Evolutionary conservation across 1,284 basidiomycete genomes (phyloP).

Genomic region (Ustilago xerochloae): DNA sequence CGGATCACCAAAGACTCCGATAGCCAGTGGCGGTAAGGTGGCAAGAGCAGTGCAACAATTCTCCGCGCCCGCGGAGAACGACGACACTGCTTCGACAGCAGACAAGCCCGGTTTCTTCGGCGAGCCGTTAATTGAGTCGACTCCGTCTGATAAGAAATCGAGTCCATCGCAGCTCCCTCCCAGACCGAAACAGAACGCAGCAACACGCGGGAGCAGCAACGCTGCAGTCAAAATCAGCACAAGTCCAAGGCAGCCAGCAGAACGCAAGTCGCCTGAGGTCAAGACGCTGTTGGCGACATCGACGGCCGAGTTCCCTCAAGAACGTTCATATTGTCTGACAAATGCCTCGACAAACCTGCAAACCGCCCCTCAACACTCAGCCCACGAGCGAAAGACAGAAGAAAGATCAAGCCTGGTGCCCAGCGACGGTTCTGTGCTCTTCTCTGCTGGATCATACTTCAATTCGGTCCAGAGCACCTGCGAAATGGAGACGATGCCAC

Average conservation of each 20-base stretch:
- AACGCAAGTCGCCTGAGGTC: neutral
- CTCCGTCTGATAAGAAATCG: neutral
- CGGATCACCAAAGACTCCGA: neutral
- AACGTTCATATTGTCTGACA: too few relatives aligned
- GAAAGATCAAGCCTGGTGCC: neutral
- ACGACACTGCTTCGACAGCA: neutral
- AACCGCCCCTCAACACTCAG: too few relatives aligned
- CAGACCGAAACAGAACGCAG: neutral
- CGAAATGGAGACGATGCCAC: too few relatives aligned
- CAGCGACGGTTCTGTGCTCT: neutral
- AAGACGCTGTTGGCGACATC: neutral
- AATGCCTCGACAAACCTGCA: neutral
- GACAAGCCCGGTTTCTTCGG: too few relatives aligned
- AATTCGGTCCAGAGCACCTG: too few relatives aligned
- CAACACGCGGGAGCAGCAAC: neutral
- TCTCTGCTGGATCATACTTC: neutral
- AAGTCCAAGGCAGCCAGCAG: too few relatives aligned
- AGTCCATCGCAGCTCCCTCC: neutral
- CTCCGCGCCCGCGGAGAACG: neutral
- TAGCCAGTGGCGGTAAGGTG: constrained; percentile 13
- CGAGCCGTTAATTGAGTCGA: neutral
- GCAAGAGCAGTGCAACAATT: constrained; percentile 26
- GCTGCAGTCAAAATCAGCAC: neutral
- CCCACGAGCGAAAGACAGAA: neutral
- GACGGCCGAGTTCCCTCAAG: neutral